Evolutionary conservation across 2,329 filamentous ascomycete species (phyloP), one percentile per base, ranked within the genome.

Genomic region (Fusarium sp.): DNA sequence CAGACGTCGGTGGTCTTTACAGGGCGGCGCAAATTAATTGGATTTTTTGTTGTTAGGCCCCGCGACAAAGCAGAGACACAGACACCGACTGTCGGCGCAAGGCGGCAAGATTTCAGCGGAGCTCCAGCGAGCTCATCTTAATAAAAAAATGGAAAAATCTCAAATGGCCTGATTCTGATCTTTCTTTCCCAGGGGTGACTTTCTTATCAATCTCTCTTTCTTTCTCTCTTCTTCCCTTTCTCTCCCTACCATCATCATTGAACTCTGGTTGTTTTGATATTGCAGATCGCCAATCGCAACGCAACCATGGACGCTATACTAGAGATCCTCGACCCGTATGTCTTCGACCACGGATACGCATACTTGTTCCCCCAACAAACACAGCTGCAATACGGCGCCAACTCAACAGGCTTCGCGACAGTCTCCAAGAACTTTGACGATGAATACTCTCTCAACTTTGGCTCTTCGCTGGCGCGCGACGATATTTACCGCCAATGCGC

Each of bases 321-420:
- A 59, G 81, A 83, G 55, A 52, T 83, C 44, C 77, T 81, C 65
- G 81, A 83, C 73, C 80, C 79, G 40, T 73, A 82, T 54, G 70
- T 83, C 57, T 74, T 82, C 57, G 81, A 83, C 70, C 77, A 79
- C 73, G 77, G 77, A 37, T 83, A 82, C 63, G 79, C 81, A 68
- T 80, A 79, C 65, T 71, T 79, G 42, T 71, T 81, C 45, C 81
- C 81, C 53, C 62, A 68, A 65, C 62, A 66, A 56, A 59, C 54
- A 62, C 65, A 70, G 18, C 57, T 62, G n/a, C 54, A 67, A 20
- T 52, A 30, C 63, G 34, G 29, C 47, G 48, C 53, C 45, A 71
- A 69, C 49, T 69, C 69, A 18, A 71, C 69, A 22, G 65, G 48
- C 47, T 69, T 37, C 48, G 63, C 70, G 29, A 29, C 58, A 8